Conservation (phyloP, 1,139 yeast genomes). For the Hemisphaericaspora lyxosophila region DNA sequence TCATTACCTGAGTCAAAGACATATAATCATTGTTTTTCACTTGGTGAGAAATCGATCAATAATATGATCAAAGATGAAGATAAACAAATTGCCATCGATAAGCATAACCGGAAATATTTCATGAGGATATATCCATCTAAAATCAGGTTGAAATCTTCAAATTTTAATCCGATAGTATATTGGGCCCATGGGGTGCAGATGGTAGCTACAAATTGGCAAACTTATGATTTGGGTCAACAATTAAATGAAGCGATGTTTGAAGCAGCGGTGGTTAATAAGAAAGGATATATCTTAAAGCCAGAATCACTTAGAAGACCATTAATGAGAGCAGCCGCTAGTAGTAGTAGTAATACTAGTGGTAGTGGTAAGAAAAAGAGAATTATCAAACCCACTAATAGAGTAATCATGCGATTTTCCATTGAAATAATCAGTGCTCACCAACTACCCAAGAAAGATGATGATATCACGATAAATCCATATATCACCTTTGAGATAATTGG, state of each 20-base stretch:
- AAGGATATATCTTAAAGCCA: constrained; percentile 84
- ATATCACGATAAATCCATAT: constrained; percentile 53
- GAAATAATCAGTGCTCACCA: constrained; percentile 81
- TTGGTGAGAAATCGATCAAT: constrained; percentile 70
- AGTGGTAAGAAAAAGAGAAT: constrained; percentile 6
- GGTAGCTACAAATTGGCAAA: constrained; percentile 98
- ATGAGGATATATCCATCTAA: constrained; percentile 89
- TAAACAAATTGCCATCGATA: constrained; percentile 54
- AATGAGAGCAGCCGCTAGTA: constrained; percentile 21
- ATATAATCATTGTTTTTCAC: constrained; percentile 78
- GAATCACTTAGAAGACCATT: constrained; percentile 35
- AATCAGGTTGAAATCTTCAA: constrained; percentile 71
- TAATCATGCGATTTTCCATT: constrained; percentile 31
- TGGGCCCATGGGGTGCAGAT: constrained; percentile 89
- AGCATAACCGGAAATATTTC: constrained; percentile 73
- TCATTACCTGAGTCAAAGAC: constrained; percentile 85
- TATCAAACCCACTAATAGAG: constrained; percentile 4
- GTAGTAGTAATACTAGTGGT: constrained; percentile 1
- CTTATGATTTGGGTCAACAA: constrained; percentile 86
- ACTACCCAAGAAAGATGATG: constrained; percentile 52
- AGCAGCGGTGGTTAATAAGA: constrained; percentile 46
- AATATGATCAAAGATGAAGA: constrained; percentile 62
- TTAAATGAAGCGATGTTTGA: constrained; percentile 84
- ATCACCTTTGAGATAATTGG: constrained; percentile 60
- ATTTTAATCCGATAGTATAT: constrained; percentile 72